A percentile compares a stretch with the other conserved stretches of the same genome.
Conservation (phyloP, 2,329 filamentous ascomycete genomes). For the Epichloe amarillans region DNA sequence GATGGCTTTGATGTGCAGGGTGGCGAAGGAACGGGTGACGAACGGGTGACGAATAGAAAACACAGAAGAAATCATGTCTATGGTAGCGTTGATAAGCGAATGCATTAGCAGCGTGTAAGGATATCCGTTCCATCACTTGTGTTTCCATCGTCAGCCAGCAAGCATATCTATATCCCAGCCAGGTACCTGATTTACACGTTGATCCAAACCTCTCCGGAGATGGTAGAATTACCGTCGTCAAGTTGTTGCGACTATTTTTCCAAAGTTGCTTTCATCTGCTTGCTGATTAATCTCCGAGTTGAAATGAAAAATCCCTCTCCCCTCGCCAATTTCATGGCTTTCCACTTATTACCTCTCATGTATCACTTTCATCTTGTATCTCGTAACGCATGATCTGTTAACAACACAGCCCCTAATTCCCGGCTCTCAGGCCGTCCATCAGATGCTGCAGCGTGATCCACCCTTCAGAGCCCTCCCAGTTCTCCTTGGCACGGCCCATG, state of each 20-base stretch:
- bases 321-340: no score
- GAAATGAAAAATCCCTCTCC: no score
- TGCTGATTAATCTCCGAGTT: no score
- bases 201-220: no score
- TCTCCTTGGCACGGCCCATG: slow-evolving; percentile 66
- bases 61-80: neutral
- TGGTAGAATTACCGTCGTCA: no score
- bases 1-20: neutral
- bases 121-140: neutral
- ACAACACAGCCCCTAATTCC: slow-evolving; percentile 1
- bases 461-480: slow-evolving; percentile 64
- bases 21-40: neutral
- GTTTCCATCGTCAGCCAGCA: neutral
- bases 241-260: no score
- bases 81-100: neutral
- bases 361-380: neutral
- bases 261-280: no score
- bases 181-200: no score
- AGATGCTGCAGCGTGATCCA: slow-evolving; percentile 48
- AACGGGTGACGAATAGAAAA: neutral
- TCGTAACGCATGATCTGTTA: neutral
- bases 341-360: no score
- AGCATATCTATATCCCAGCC: neutral
- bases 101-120: neutral
- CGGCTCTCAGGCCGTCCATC: slow-evolving; percentile 39